A percentile compares a stretch with the other conserved stretches of the same genome.
These are phyloP conservation scores for Geopyxis carbonaria DNA, from an alignment of 495 filamentous ascomycete genomes.

Conservation along the genomic window DNA sequence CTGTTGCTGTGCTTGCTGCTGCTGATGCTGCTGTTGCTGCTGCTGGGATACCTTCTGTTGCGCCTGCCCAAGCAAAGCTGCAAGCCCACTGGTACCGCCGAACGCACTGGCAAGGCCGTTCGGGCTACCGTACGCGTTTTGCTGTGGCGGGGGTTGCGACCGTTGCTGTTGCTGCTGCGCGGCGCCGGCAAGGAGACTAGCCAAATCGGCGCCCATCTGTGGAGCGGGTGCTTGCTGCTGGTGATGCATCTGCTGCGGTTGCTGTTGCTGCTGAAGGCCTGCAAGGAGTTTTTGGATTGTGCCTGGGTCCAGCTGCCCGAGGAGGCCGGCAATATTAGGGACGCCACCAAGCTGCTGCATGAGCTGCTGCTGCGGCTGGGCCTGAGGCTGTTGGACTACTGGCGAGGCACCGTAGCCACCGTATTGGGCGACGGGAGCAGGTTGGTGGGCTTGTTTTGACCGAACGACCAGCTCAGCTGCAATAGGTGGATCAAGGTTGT, in stretches of 20 bases:
- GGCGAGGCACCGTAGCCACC: slow-evolving; percentile 31
- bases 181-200: slow-evolving; percentile 34
- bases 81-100: slow-evolving; percentile 15
- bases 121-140: slow-evolving; percentile 7
- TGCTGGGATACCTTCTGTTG: slow-evolving; percentile 20
- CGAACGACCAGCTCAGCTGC: slow-evolving; percentile 66
- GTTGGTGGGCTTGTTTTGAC: slow-evolving; percentile 41
- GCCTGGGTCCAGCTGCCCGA: slow-evolving; percentile 50
- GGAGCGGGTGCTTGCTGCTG: slow-evolving; percentile 28
- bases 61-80: slow-evolving; percentile 23
- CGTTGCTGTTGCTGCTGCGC: slow-evolving; percentile 16
- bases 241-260: slow-evolving; percentile 18
- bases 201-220: slow-evolving; percentile 37
- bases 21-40: slow-evolving; percentile 11
- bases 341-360: slow-evolving; percentile 16
- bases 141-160: slow-evolving; percentile 16
- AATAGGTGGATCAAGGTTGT: slow-evolving; percentile 55
- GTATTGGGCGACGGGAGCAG: slow-evolving; percentile 28
- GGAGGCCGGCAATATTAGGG: slow-evolving; percentile 38
- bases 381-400: slow-evolving; percentile 10
- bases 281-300: slow-evolving; percentile 57
- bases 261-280: slow-evolving; percentile 33
- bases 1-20: slow-evolving; percentile 16
- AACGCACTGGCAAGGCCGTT: slow-evolving; percentile 19
- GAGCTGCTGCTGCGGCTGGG: slow-evolving; percentile 25